Base-by-base conservation (phyloP, 1,284 basidiomycete genomes). In the Tylopilus orsonianus region DNA sequence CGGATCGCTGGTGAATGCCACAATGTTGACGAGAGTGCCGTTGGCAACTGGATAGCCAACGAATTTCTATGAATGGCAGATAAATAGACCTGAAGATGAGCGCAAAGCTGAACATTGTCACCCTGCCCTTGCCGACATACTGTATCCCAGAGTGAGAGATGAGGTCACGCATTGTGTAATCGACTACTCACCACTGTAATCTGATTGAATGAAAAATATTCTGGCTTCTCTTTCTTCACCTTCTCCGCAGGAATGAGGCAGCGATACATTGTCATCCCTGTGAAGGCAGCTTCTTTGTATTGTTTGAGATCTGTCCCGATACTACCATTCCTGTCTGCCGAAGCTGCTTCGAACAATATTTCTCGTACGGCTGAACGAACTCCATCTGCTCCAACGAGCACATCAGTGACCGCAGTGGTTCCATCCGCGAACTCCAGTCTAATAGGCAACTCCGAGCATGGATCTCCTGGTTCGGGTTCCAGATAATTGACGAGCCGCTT, bases 1-100 rank as follows among this genome's bases (percentile, higher is more conserved):
- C n/a, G n/a, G n/a, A n/a, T n/a, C n/a, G n/a, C n/a, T n/a, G n/a
- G n/a, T n/a, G n/a, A n/a, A n/a, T n/a, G n/a, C n/a, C n/a, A n/a
- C n/a, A n/a, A n/a, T n/a, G n/a, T n/a, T n/a, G n/a, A 69, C 60
- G n/a, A 69, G 48, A 5, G 59, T 61, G 0, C 73, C 72, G 18
- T 68, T 63, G 12, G 69, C 66, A 23, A 78, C 67, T 0, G 74
- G 74, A 58, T 76, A 79, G 4, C 67, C 65, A 0, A 75, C 66
- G 2, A 75, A 33, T 53, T 71, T 69, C 76, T 24, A 30, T 22
- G 16, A 19, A 27, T 22, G n/a, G n/a, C n/a, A n/a, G n/a, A 14
- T 22, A 23, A 33, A 29, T 2, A 27, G 10, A 27, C 10, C 10
- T 27, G 26, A 27, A 27, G 1, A 9, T n/a, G n/a, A n/a, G n/a